A percentile compares a stretch with the other conserved stretches of the same genome.
Conservation (phyloP, 116 monocot genomes). For the Posidonia oceanica region DNA sequence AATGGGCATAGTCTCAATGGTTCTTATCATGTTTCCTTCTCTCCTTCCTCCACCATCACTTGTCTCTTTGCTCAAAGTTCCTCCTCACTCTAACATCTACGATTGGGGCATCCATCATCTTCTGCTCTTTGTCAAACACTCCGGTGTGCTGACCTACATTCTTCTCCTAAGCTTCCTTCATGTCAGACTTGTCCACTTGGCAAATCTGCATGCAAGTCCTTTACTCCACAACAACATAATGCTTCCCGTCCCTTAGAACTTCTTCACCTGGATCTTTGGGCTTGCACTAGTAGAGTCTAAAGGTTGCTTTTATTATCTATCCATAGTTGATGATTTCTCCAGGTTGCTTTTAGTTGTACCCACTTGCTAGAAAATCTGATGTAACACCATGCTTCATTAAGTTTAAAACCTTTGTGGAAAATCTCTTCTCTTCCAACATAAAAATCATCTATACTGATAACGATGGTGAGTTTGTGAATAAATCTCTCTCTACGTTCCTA, state of each 20-base stretch:
- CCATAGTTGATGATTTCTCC: background rate
- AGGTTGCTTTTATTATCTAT: background rate
- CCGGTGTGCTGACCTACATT: too few relatives aligned
- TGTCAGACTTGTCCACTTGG: too few relatives aligned
- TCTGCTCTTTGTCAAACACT: too few relatives aligned
- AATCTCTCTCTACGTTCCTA: too few relatives aligned
- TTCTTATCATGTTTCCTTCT: too few relatives aligned
- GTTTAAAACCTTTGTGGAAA: background rate
- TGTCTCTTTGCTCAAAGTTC: too few relatives aligned
- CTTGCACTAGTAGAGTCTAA: background rate
- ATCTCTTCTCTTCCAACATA: background rate
- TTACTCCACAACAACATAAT: background rate
- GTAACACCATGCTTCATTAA: background rate
- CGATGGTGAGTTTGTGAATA: background rate
- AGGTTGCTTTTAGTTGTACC: background rate
- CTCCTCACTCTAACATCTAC: too few relatives aligned
- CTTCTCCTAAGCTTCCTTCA: too few relatives aligned
- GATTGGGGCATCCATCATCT: too few relatives aligned
- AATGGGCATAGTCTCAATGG: too few relatives aligned
- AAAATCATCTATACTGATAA: background rate
- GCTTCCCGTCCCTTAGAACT: background rate
- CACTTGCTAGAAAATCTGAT: background rate
- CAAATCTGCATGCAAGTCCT: background rate
- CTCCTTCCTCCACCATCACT: too few relatives aligned
- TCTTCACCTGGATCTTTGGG: background rate